Conservation (phyloP, 306 rosid species). For the Prosopis cineraria region DNA sequence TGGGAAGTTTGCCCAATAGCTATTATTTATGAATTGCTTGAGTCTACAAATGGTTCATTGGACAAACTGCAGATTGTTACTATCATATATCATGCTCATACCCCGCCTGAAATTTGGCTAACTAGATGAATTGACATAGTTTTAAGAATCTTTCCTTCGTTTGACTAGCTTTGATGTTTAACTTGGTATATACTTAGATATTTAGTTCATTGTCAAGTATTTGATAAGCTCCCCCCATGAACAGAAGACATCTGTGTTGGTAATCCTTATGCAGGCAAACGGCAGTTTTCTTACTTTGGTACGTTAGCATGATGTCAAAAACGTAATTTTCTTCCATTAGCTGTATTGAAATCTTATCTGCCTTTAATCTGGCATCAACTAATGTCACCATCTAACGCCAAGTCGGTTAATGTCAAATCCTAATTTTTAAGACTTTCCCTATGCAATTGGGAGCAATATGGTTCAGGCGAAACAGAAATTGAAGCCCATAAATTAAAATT, state of each 20-base stretch:
- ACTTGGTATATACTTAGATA: background rate
- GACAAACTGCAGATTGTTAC: background rate
- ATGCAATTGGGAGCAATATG: no score
- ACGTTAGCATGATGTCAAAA: background rate
- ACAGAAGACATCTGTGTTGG: background rate
- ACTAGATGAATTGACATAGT: background rate
- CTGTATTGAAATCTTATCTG: background rate
- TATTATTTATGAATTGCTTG: background rate
- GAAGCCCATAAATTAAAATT: no score
- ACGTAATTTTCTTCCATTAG: background rate
- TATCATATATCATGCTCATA: background rate
- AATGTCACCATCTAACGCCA: background rate
- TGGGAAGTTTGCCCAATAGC: background rate
- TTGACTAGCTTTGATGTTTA: background rate
- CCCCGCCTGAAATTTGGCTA: background rate
- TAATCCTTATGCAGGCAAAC: background rate
- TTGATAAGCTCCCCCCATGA: background rate
- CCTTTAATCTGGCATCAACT: background rate
- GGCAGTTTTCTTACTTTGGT: background rate
- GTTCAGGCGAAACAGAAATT: no score
- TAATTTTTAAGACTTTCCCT: no score
- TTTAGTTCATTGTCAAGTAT: background rate
- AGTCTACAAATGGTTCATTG: background rate
- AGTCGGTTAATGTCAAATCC: no score
- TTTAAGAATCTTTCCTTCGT: background rate